phyloP scores from a whole-genome alignment of 768 basidiomycete genomes.

The Psilocybe subaeruginosa region DNA sequence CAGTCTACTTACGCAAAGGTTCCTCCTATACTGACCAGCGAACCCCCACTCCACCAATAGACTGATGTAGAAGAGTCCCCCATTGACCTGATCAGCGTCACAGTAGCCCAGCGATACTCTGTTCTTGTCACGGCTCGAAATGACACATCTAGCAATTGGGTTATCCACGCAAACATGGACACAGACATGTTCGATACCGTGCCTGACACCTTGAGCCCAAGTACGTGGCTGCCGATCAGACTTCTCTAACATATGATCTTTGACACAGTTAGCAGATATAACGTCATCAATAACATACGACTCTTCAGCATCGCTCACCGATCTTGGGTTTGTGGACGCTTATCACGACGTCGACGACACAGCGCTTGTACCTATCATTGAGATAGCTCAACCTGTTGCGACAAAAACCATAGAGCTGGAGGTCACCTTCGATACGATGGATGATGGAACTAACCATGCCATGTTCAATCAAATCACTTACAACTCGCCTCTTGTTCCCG shows the following conservation, averaged over 20 bases:
- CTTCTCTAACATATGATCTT: constrained; percentile 25
- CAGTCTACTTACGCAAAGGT: too few species aligned
- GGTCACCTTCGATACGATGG: constrained; percentile 81
- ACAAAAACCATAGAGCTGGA: constrained; percentile 71
- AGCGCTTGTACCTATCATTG: constrained; percentile 63
- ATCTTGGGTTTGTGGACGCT: constrained; percentile 53
- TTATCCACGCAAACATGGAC: constrained; percentile 91
- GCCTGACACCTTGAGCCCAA: constrained; percentile 73
- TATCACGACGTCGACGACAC: constrained; percentile 73
- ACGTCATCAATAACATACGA: constrained; percentile 86
- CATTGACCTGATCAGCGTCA: constrained; percentile 70
- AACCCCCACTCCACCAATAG: constrained; percentile 31
- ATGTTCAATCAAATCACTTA: constrained; percentile 74
- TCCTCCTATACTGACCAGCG: background rate
- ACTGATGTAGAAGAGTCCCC: constrained; percentile 78
- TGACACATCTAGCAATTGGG: constrained; percentile 83
- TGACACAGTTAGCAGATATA: constrained; percentile 50
- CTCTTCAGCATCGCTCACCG: constrained; percentile 49
- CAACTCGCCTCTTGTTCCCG: constrained; percentile 72
- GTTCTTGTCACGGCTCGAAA: constrained; percentile 91
- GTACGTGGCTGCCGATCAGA: constrained; percentile 34
- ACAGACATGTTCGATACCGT: constrained; percentile 86
- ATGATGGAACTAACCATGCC: constrained; percentile 85
- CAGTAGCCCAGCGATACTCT: constrained; percentile 93
- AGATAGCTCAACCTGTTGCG: constrained; percentile 48